Evolutionary conservation across 2,329 filamentous ascomycete species (phyloP).

Genomic region (Ophiocordyceps camponoti-floridani): DNA sequence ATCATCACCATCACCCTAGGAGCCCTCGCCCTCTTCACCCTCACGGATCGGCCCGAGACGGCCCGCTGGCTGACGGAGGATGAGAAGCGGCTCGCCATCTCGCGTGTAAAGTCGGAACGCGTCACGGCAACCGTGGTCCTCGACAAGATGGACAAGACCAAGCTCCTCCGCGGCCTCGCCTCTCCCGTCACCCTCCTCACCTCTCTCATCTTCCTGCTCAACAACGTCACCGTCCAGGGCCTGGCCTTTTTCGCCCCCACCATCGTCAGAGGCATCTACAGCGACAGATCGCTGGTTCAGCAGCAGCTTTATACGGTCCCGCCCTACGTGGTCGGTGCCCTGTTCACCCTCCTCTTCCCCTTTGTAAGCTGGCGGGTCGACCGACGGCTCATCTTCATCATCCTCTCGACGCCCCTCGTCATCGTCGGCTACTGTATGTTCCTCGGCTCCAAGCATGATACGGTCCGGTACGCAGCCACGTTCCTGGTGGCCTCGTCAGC

Average conservation of each 20-base stretch:
- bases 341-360: slow-evolving; percentile 46
- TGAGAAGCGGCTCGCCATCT: slow-evolving; percentile 48
- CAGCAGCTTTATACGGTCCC: slow-evolving; percentile 57
- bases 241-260: slow-evolving; percentile 53
- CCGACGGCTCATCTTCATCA: slow-evolving; percentile 40
- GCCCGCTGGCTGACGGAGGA: slow-evolving; percentile 46
- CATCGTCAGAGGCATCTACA: slow-evolving; percentile 52
- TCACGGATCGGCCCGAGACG: slow-evolving; percentile 52
- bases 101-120: slow-evolving; percentile 51
- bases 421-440: slow-evolving; percentile 59
- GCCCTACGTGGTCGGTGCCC: slow-evolving; percentile 49
- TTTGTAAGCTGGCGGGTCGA: slow-evolving; percentile 44
- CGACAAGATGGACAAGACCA: slow-evolving; percentile 41
- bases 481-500: slow-evolving; percentile 50
- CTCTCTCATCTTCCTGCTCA: slow-evolving; percentile 40
- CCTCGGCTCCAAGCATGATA: slow-evolving; percentile 31
- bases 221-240: slow-evolving; percentile 56
- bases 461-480: slow-evolving; percentile 48
- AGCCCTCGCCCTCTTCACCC: slow-evolving; percentile 41
- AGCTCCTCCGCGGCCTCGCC: slow-evolving; percentile 43
- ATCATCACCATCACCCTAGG: slow-evolving; percentile 36
- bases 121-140: slow-evolving; percentile 43
- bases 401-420: slow-evolving; percentile 39
- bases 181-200: slow-evolving; percentile 41
- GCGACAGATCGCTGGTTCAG: slow-evolving; percentile 30